Conservation (phyloP, 2,329 filamentous ascomycete species). For the Neofusicoccum sp. region DNA sequence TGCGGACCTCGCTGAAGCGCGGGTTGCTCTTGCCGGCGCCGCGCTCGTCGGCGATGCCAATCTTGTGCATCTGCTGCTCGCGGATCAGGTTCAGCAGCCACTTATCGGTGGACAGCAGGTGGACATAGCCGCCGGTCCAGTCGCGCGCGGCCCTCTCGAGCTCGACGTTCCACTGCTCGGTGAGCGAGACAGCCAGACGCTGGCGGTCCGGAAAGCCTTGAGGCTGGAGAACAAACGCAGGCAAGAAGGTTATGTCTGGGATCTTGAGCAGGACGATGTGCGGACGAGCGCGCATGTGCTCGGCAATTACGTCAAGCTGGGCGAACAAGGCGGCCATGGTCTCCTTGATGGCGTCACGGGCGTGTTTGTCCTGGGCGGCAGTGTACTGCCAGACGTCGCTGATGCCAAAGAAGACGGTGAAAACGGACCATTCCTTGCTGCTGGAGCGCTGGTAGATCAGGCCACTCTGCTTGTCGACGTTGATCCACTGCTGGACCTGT, state of each 20-base stretch:
- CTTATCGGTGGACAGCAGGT: slow-evolving; percentile 37
- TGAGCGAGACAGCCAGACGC: slow-evolving; percentile 37
- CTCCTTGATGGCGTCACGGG: slow-evolving; percentile 34
- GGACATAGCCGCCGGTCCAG: slow-evolving; percentile 37
- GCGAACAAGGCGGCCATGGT: slow-evolving; percentile 38
- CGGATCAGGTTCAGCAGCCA: slow-evolving; percentile 39
- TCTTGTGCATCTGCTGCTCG: slow-evolving; percentile 35
- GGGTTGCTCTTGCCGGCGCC: slow-evolving; percentile 36
- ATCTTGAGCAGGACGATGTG: slow-evolving; percentile 36
- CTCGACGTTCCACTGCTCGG: slow-evolving; percentile 39
- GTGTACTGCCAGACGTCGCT: slow-evolving; percentile 41
- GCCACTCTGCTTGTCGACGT: slow-evolving; percentile 31
- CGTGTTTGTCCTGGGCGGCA: slow-evolving; percentile 31
- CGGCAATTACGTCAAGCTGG: slow-evolving; percentile 37
- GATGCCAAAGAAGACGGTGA: slow-evolving; percentile 41
- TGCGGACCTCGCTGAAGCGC: slow-evolving; percentile 37
- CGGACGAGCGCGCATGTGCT: slow-evolving; percentile 29
- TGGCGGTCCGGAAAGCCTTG: slow-evolving; percentile 36
- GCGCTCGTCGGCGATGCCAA: slow-evolving; percentile 35
- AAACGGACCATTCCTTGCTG: slow-evolving; percentile 35
- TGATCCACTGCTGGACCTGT: slow-evolving; percentile 40
- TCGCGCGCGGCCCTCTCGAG: slow-evolving; percentile 32
- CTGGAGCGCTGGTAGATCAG: slow-evolving; percentile 29
- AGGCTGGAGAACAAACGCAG: slow-evolving; percentile 33
- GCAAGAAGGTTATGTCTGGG: slow-evolving; percentile 40